These are phyloP conservation scores for Theobroma grandiflorum DNA, from an alignment of 441 rosid species.

Conservation along the genomic window DNA sequence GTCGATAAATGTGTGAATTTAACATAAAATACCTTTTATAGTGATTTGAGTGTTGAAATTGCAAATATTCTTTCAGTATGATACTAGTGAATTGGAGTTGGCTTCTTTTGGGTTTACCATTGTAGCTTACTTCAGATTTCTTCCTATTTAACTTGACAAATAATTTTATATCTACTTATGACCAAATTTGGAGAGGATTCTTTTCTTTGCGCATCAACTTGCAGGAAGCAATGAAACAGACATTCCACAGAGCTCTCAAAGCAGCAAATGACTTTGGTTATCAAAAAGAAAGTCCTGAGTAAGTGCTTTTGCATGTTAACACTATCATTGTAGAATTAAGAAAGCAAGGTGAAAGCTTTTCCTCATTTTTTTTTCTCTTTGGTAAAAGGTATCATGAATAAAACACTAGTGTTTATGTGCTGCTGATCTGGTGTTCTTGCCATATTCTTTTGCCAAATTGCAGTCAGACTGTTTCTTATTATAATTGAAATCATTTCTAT, in stretches of 20 bases:
- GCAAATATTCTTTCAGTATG: background rate
- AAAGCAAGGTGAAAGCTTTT: slow-evolving; percentile 17
- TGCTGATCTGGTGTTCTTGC: slow-evolving; percentile 7
- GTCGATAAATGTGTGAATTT: background rate
- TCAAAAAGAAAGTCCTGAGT: slow-evolving; percentile 97
- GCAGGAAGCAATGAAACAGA: slow-evolving; percentile 98
- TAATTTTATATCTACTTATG: slow-evolving; percentile 8
- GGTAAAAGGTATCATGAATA: background rate
- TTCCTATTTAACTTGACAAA: background rate
- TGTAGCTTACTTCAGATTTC: background rate
- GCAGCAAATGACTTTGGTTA: slow-evolving; percentile 95
- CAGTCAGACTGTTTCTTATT: background rate
- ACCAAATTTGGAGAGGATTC: slow-evolving; percentile 16
- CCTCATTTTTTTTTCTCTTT: background rate
- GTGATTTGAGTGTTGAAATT: slow-evolving; percentile 12
- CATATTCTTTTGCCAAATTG: background rate
- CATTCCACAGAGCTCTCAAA: slow-evolving; percentile 87
- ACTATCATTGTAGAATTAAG: slow-evolving; percentile 5
- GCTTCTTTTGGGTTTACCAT: slow-evolving; percentile 17
- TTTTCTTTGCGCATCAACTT: slow-evolving; percentile 33
- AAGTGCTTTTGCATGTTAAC: slow-evolving; percentile 45
- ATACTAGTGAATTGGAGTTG: background rate
- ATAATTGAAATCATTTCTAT: background rate
- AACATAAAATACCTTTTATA: background rate
- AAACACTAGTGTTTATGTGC: background rate